Evolutionary conservation across 192 early-diverging fungal genomes (phyloP), one percentile per base, ranked within the genome.

Genomic region (Coemansia sp.): DNA sequence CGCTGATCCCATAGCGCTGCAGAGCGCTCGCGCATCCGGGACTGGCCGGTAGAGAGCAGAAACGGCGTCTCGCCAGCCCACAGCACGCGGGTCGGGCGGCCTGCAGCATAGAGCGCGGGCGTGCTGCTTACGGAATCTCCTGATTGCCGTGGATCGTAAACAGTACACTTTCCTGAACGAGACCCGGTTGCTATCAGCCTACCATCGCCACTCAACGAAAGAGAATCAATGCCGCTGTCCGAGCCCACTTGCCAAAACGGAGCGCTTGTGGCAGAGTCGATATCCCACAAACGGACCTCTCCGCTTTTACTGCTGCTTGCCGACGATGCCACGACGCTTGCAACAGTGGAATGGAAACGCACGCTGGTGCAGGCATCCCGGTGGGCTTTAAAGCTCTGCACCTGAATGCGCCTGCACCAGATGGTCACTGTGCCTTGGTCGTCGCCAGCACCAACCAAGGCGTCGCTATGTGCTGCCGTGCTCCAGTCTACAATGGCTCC

Each of bases 1-100:
- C 88, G 79, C 3, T 80, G 65, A 59, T 91, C 91, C 91, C 91
- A 96, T 14, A 96, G 35, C 14, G 84, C 84, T 8, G 80, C 80
- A 64, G 93, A 87, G 26, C 82, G 64, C 46, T 83, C 82, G 16
- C 86, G 81, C 67, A 81, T 80, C 61, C 80, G 85, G 53, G 83
- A 83, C 59, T 87, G 86, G 6, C 93, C 93, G 6, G 88, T 83
- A 0, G 91, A 83, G 26, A 90, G 57, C 19, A 92, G 40, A n/a
- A 73, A 55, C 23, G 84, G 75, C 45, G 72, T 81, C 41, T 86
- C 82, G 20, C 84, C 86, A 0, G 92, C 51, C 88, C 87, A 91
- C 9, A 87, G 52, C 14, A 83, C 80, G 42, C 80, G 83, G 3
- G 85, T 62, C 6, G 46, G 84, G 10, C 73, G 73, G 1, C 63